Evolutionary conservation across 345 rosid species (phyloP), one percentile per base, ranked within the genome.

Genomic region (Murraya koenigii): DNA sequence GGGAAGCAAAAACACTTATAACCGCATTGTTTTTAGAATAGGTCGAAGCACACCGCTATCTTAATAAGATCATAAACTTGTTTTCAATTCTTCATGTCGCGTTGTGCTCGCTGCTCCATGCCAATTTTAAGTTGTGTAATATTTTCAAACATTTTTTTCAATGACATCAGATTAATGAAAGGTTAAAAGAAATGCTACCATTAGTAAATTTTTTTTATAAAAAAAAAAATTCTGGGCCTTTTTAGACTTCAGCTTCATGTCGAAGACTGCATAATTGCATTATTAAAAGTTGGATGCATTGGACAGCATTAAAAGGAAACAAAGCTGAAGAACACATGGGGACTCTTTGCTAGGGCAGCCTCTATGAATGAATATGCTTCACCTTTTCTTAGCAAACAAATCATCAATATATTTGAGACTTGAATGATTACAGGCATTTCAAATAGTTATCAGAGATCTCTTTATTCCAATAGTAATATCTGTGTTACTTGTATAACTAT

Each of bases 301-400:
- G 52, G 39, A 52, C 14, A 5, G 54, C 59, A 71, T 33, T 26
- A 25, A 47, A 47, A 71, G 55, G 55, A 17, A 58, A 58, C 33
- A 26, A 72, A 61, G 22, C 25, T 17, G 68, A 7, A 36, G 72
- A 36, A 36, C 69, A 79, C 54, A 66, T 15, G 81, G 77, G 67
- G 39, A 72, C 25, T 79, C 2, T 62, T 66, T 6, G n/a, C 66
- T 44, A 13, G 15, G 14, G 66, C 77, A 72, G 9, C 44, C 59
- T 38, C 65, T 10, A 56, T 49, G 10, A 78, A 79, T 65, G 28
- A 58, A 76, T 76, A 25, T 39, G 58, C 36, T 79, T 30, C 82
- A 67, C 52, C 30, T 56, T 44, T 79, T 64, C 52, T 66, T 15
- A 30, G 35, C 59, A 71, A 32, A 54, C 71, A 67, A 66, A 63